A percentile compares a stretch with the other conserved stretches of the same genome.
Evolutionary conservation across 2,329 filamentous ascomycete species (phyloP).

Genomic region (Nothophaeocryptopus gaeumannii): DNA sequence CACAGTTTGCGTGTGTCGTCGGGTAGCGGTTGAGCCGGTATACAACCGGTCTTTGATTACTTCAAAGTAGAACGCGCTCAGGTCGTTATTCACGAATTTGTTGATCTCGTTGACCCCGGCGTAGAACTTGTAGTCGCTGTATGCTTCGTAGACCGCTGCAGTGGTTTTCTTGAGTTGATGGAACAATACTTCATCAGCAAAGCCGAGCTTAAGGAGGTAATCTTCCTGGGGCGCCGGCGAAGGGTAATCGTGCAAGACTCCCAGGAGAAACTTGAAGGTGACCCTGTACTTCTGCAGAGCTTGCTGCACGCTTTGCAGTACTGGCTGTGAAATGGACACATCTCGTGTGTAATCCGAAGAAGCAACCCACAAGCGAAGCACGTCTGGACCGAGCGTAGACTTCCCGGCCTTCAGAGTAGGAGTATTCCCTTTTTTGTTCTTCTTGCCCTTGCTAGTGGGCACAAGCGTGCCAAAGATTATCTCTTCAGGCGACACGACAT

Average conservation of each 20-base stretch:
- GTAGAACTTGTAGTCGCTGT: conserved; percentile 75
- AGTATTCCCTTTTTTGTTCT: conserved; percentile 43
- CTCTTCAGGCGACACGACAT: conserved; percentile 74
- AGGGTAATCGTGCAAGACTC: conserved; percentile 51
- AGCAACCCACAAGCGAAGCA: conserved; percentile 84
- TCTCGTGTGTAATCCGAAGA: conserved; percentile 89
- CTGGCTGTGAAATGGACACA: conserved; percentile 73
- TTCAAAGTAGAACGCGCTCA: conserved; percentile 94
- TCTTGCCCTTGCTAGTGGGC: conserved; percentile 51
- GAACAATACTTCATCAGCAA: conserved; percentile 69
- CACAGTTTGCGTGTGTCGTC: conserved; percentile 55
- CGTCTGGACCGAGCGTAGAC: conserved; percentile 70
- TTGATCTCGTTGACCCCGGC: conserved; percentile 71
- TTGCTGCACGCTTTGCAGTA: conserved; percentile 73
- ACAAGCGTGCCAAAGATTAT: conserved; percentile 83
- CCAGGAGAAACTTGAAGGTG: conserved; percentile 86
- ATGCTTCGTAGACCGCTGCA: conserved; percentile 62
- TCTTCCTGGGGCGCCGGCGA: conserved; percentile 17
- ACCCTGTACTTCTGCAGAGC: conserved; percentile 82
- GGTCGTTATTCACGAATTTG: conserved; percentile 74
- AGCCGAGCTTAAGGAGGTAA: conserved; percentile 16
- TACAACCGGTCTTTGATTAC: conserved; percentile 89
- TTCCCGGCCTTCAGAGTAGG: conserved; percentile 26
- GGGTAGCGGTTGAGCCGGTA: conserved; percentile 68
- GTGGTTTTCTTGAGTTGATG: conserved; percentile 68